Percentiles rank a stretch among this genome's conserved stretches.
These are phyloP conservation scores for Paraconiothyrium brasiliense DNA, from an alignment of 2,329 filamentous ascomycete genomes.

Conservation along the genomic window DNA sequence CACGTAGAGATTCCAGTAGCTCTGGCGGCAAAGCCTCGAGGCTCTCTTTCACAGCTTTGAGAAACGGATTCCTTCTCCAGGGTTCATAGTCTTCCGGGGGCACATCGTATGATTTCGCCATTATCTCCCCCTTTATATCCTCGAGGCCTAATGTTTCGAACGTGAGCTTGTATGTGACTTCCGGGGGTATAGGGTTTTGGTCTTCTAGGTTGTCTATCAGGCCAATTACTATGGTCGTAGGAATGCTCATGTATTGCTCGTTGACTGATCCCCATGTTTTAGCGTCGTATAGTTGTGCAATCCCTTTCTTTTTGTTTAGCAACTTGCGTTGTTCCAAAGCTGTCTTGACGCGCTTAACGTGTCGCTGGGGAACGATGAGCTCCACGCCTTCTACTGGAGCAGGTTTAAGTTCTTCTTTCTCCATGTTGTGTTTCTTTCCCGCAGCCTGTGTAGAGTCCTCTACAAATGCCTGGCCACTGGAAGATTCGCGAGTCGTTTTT, in stretches of 20 bases:
- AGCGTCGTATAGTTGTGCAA: slow-evolving; percentile 22
- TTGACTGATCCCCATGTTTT: not conserved
- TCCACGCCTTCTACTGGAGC: slow-evolving; percentile 6
- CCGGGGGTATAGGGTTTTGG: not conserved
- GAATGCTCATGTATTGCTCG: slow-evolving; percentile 32
- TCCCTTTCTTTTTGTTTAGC: slow-evolving; percentile 43
- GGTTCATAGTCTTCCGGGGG: not conserved
- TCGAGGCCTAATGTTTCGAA: slow-evolving; percentile 23
- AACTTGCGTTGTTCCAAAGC: slow-evolving; percentile 42
- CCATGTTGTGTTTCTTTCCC: not conserved
- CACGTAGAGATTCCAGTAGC: slow-evolving; percentile 24
- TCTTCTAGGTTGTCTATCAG: not conserved
- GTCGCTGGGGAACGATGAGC: slow-evolving; percentile 40
- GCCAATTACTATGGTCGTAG: slow-evolving; percentile 26
- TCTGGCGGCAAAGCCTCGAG: slow-evolving; percentile 24
- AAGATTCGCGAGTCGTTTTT: too few species aligned
- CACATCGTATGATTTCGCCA: slow-evolving; percentile 20
- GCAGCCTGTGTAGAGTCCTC: not conserved
- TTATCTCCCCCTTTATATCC: slow-evolving; percentile 24
- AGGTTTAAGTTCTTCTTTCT: not conserved
- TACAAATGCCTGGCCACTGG: too few species aligned
- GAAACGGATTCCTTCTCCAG: slow-evolving; percentile 28
- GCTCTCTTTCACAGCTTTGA: slow-evolving; percentile 30
- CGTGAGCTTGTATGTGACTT: not conserved
- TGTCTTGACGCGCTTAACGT: slow-evolving; percentile 52